Conservation (phyloP, 768 basidiomycete genomes). For the Hygrocybe coccinea region DNA sequence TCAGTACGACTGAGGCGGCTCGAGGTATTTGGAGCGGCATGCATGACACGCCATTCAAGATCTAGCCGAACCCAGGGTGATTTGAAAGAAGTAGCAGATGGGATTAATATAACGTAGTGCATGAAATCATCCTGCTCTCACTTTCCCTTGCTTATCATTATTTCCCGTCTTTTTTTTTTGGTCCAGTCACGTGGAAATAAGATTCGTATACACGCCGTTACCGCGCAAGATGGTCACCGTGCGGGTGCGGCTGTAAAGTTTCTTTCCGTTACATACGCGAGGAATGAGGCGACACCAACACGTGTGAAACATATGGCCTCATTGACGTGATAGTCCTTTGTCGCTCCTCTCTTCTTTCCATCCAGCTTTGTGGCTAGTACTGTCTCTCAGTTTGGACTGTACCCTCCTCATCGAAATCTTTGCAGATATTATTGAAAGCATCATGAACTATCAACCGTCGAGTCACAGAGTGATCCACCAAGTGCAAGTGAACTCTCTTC, state of each 20-base stretch:
- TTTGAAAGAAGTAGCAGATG: too few relatives aligned
- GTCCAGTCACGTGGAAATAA: constrained; percentile 5
- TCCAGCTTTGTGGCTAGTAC: background rate
- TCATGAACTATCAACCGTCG: background rate
- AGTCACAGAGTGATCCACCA: background rate
- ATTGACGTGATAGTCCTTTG: background rate
- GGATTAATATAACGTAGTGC: too few relatives aligned
- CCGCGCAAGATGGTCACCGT: background rate
- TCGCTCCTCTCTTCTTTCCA: background rate
- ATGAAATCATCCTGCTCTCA: too few relatives aligned
- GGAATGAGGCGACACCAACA: constrained; percentile 4
- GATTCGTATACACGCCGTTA: background rate
- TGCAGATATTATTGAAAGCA: background rate
- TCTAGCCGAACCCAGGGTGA: constrained; percentile 23
- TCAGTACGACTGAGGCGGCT: constrained; percentile 73
- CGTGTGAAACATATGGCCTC: background rate
- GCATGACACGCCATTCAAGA: constrained; percentile 64
- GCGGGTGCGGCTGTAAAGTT: background rate
- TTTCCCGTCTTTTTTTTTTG: background rate
- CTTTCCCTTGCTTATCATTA: too few relatives aligned
- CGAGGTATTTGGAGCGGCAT: constrained; percentile 90
- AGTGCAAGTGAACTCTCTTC: background rate
- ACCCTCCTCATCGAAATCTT: background rate
- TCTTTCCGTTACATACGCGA: background rate
- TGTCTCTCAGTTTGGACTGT: background rate